Evolutionary conservation across 768 basidiomycete species (phyloP), one percentile per base, ranked within the genome.

Genomic region (Boletus bicolor): DNA sequence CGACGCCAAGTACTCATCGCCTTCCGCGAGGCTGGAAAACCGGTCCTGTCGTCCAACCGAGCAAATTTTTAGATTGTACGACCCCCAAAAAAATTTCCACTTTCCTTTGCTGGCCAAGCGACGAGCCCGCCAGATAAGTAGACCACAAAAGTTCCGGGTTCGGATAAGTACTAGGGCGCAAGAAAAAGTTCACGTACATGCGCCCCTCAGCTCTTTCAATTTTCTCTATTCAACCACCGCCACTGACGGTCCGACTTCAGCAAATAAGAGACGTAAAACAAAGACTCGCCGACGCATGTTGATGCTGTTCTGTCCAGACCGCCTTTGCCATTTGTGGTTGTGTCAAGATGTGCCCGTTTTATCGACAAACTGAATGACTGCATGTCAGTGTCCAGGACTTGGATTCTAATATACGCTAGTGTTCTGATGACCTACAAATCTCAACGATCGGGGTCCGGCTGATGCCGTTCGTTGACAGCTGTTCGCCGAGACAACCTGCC

Each of bases 211-310:
- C 21, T 42, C 65, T 54, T 65, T 65, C 39, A 57, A 37, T 35
- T 46, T 65, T 37, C 60, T 58, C 12, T 36, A 63, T 68, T 68
- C 19, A 26, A 51, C 46, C 32, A 46, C 55, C 34, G 28, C 49
- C 62, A 35, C 46, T 17, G 51, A 39, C 28, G 38, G 49, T 4
- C 48, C 56, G 24, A 26, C 41, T 37, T 43, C 42, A 15, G 56
- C 34, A 24, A 24, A 52, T 1, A 9, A 5, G 36, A 42, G 55
- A 66, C 64, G 64, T 66, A 66, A 65, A 66, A 53, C 51, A 50
- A 55, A 51, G 59, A 49, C 63, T 36, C 63, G 35, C 66, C 63
- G 62, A 62, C 59, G 53, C 65, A 54, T 67, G 64, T 55, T 32
- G 37, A 43, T 42, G 28, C 28, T 24, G 28, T 28, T 39, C 11